phyloP scores from a whole-genome alignment of 2,329 filamentous ascomycete genomes.

The Cladorrhinum sp. region DNA sequence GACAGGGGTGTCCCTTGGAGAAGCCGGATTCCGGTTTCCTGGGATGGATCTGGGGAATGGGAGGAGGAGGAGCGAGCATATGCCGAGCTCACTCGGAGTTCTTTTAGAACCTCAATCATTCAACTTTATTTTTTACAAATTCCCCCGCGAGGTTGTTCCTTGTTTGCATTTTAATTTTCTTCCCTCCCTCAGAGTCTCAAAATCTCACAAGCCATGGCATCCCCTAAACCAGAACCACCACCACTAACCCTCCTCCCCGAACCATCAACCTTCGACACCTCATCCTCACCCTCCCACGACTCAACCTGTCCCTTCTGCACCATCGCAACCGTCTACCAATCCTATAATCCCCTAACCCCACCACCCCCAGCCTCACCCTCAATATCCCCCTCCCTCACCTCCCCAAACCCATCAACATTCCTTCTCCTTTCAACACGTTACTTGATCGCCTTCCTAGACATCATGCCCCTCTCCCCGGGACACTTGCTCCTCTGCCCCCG shows the following conservation, averaged over 20 bases:
- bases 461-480: constrained; percentile 78
- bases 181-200: too few species aligned
- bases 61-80: background rate
- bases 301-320: constrained; percentile 58
- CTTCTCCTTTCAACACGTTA: constrained; percentile 74
- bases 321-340: constrained; percentile 50
- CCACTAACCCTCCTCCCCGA: constrained; percentile 4
- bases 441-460: constrained; percentile 87
- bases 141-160: too few species aligned
- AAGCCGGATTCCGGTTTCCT: background rate
- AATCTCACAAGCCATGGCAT: background rate
- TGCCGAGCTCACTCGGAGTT: background rate
- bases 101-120: background rate
- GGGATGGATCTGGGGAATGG: background rate
- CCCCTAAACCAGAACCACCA: constrained; percentile 8
- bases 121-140: background rate
- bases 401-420: constrained; percentile 47
- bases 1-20: background rate
- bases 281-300: constrained; percentile 20
- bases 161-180: too few species aligned
- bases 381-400: constrained; percentile 34
- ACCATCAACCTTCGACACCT: constrained; percentile 18
- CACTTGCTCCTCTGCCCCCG: constrained; percentile 82
- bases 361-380: constrained; percentile 37
- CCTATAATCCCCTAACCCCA: constrained; percentile 45